Evolutionary conservation across 768 basidiomycete species (phyloP).

Genomic region (Suillus hirtellus): DNA sequence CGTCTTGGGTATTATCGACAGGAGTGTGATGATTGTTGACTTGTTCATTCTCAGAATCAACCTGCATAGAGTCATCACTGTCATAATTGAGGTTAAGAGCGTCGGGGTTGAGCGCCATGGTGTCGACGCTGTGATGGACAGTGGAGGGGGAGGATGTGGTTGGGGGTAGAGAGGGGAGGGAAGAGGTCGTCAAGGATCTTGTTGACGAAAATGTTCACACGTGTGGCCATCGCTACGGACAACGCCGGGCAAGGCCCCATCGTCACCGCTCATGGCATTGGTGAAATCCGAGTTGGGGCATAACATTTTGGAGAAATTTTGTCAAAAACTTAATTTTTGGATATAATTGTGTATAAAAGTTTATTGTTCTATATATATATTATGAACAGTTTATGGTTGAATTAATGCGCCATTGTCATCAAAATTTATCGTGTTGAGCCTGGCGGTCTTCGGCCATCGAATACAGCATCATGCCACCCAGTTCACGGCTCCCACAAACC

Average conservation of each 20-base stretch:
- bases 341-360: constrained; percentile 5
- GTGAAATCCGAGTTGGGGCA: constrained; percentile 37
- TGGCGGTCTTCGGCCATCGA: constrained; percentile 8
- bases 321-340: neutral
- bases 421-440: neutral
- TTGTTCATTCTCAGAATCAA: constrained; percentile 60
- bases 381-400: neutral
- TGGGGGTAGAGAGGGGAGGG: constrained; percentile 38
- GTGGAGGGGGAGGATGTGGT: constrained; percentile 29
- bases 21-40: constrained; percentile 20
- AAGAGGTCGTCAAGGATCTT: constrained; percentile 42
- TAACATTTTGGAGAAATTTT: constrained; percentile 22
- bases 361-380: constrained; percentile 11
- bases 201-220: constrained; percentile 43
- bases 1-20: constrained; percentile 41
- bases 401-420: constrained; percentile 15
- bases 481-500: neutral
- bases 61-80: constrained; percentile 64
- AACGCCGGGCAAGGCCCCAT: constrained; percentile 44
- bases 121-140: constrained; percentile 17
- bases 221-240: constrained; percentile 44
- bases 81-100: constrained; percentile 56
- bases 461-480: constrained; percentile 9
- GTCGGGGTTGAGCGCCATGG: constrained; percentile 39
- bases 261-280: constrained; percentile 40